Base-by-base conservation (phyloP, 2,329 filamentous ascomycete genomes). In the Mycocentrospora acerina region DNA sequence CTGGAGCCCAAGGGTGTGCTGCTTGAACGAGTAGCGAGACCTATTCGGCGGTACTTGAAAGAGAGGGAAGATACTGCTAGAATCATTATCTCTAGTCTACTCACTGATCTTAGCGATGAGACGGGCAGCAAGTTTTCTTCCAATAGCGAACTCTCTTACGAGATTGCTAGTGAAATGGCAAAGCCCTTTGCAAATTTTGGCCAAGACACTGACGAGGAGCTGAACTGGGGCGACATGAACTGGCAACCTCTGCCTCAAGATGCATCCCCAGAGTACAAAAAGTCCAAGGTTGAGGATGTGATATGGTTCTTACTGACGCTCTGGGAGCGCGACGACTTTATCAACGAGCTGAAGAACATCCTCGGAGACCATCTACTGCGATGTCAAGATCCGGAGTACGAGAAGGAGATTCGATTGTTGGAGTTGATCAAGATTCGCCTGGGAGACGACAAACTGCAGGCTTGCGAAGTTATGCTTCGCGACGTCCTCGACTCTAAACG, bases 391-490 rank as follows among this genome's bases (percentile, higher is more conserved):
- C 59, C 66, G 1, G 75, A 80, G 16, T 94, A 90, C 53, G 79
- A 86, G 43, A 89, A 89, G 64, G 93, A 88, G 61, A 62, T 88
- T 37, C 85, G 86, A 38, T 86, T 96, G 4, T 77, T 97, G 5
- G 83, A 91, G 40, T 77, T 97, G 8, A 78, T 98, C 42, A 96
- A 96, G 71, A 78, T 88, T 45, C 83, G 90, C 7, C 90, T 96
- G 40, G 91, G 91, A 16, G 89, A 96, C 51, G 78, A 80, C 18
- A 83, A 88, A 12, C 73, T 98, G 30, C 93, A 97, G 63, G 87
- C 88, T 32, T 96, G 90, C 66, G 91, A 98, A 62, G 93, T 98
- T 57, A 98, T 98, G 93, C 80, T 98, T 40, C 88, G 86, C 48
- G 93, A 98, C 63, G 86, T 97, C 24, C 79, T 86, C 50, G 90